phyloP scores from a whole-genome alignment of 202 grass and related monocot genomes.

The Zoysia matrella region DNA sequence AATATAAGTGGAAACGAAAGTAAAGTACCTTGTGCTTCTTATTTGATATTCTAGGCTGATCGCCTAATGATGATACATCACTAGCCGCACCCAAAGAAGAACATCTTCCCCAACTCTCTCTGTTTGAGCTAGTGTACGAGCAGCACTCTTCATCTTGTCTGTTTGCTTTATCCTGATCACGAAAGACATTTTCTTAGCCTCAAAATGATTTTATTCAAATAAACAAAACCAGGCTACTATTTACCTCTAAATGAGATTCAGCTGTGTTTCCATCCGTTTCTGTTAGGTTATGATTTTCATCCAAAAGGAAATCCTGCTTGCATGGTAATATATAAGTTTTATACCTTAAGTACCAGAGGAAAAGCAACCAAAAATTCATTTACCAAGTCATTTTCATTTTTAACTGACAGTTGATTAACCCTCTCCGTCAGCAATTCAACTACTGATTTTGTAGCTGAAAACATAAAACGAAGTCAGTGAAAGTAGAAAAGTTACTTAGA shows the following conservation, averaged over 20 bases:
- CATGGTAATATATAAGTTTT: slow-evolving; percentile 41
- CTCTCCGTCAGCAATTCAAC: slow-evolving; percentile 94
- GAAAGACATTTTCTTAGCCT: slow-evolving; percentile 4
- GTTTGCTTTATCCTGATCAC: slow-evolving; percentile 54
- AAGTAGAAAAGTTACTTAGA: slow-evolving; percentile 9
- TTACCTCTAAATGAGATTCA: slow-evolving; percentile 69
- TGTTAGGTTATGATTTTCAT: slow-evolving; percentile 80
- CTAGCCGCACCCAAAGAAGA: slow-evolving; percentile 87
- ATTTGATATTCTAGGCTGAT: slow-evolving; percentile 51
- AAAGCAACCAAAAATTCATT: slow-evolving; percentile 38
- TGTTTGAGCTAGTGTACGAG: slow-evolving; percentile 83
- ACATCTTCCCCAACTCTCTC: slow-evolving; percentile 97
- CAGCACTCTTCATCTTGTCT: slow-evolving; percentile 79
- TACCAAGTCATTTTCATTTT: slow-evolving; percentile 87
- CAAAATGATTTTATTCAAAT: slow-evolving; percentile 10
- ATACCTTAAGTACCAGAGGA: slow-evolving; percentile 21
- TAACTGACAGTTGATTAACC: slow-evolving; percentile 72
- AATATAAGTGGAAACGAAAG: neutral
- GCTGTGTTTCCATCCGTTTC: slow-evolving; percentile 52
- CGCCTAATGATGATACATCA: slow-evolving; percentile 71
- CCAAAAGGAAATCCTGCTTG: slow-evolving; percentile 87
- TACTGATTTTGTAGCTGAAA: slow-evolving; percentile 87
- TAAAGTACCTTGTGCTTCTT: slow-evolving; percentile 68
- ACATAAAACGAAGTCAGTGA: slow-evolving; percentile 45
- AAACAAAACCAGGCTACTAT: slow-evolving; percentile 27